Evolutionary conservation across 306 rosid genomes (phyloP).

Genomic region (Begonia fuchsioides): DNA sequence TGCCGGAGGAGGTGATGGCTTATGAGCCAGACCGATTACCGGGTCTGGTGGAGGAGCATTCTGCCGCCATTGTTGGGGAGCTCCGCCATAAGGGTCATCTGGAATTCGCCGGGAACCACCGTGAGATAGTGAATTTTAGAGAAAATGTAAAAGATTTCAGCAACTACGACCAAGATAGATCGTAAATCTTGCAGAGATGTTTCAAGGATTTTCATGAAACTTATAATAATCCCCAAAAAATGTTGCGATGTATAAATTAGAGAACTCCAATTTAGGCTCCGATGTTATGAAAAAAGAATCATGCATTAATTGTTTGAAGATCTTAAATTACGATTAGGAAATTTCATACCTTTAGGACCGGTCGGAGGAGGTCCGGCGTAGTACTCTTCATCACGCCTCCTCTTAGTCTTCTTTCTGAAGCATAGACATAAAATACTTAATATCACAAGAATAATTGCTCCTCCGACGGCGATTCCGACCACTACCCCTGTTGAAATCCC

Average conservation of each 20-base stretch:
- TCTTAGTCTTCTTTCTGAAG: slow-evolving; percentile 55
- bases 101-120: slow-evolving; percentile 1
- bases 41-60: slow-evolving; percentile 55
- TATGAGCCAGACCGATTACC: slow-evolving; percentile 25
- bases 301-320: too few relatives aligned
- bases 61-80: slow-evolving; percentile 47
- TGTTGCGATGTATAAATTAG: too few relatives aligned
- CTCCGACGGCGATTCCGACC: slow-evolving; percentile 70
- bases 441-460: slow-evolving; percentile 39
- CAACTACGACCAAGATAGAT: too few relatives aligned
- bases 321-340: neutral
- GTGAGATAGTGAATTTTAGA: neutral
- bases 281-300: too few relatives aligned
- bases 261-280: too few relatives aligned
- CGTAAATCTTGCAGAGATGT: too few relatives aligned
- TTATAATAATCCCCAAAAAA: too few relatives aligned
- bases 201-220: too few relatives aligned
- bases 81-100: slow-evolving; percentile 54
- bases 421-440: slow-evolving; percentile 56
- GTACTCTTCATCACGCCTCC: slow-evolving; percentile 45
- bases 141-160: neutral
- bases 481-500: slow-evolving; percentile 35
- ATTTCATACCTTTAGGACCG: slow-evolving; percentile 52
- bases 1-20: slow-evolving; percentile 50
- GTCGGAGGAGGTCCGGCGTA: slow-evolving; percentile 27